phyloP scores from a whole-genome alignment of 176 grass and related monocot species.

The Aegilops bicornis region DNA sequence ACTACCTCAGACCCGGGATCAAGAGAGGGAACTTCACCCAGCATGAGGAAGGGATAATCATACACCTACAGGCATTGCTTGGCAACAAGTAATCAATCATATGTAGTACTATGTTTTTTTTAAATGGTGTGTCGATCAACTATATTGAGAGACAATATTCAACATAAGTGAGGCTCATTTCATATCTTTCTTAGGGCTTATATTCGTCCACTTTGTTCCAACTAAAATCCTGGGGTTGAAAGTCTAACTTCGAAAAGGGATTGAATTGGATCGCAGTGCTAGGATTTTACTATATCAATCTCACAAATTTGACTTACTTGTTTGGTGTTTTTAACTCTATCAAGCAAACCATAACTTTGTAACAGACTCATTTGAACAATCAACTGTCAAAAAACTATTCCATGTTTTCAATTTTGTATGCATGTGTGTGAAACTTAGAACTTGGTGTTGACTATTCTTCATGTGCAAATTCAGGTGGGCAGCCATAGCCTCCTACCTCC shows the following conservation, averaged over 20 bases:
- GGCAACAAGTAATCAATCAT: slow-evolving; percentile 58
- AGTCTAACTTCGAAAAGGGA: no score
- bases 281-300: no score
- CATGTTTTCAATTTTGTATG: not conserved
- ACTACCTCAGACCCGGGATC: slow-evolving; percentile 51
- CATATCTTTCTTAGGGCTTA: not conserved
- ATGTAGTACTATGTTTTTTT: no score
- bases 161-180: not conserved
- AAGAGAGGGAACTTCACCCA: slow-evolving; percentile 53
- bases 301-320: no score
- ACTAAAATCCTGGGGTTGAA: not conserved
- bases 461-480: slow-evolving; percentile 39
- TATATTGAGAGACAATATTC: no score
- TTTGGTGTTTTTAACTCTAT: no score
- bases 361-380: not conserved
- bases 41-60: slow-evolving; percentile 62
- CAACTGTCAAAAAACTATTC: not conserved
- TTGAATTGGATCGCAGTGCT: no score
- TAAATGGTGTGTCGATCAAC: no score
- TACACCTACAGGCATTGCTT: slow-evolving; percentile 60
- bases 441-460: not conserved
- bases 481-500: slow-evolving; percentile 62
- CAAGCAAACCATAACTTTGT: not conserved
- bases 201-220: not conserved
- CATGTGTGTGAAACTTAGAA: slow-evolving; percentile 4